A percentile compares a stretch with the other conserved stretches of the same genome.
These are phyloP conservation scores for Candida pseudofarinosa DNA, from an alignment of 805 yeast genomes.

Conservation along the genomic window DNA sequence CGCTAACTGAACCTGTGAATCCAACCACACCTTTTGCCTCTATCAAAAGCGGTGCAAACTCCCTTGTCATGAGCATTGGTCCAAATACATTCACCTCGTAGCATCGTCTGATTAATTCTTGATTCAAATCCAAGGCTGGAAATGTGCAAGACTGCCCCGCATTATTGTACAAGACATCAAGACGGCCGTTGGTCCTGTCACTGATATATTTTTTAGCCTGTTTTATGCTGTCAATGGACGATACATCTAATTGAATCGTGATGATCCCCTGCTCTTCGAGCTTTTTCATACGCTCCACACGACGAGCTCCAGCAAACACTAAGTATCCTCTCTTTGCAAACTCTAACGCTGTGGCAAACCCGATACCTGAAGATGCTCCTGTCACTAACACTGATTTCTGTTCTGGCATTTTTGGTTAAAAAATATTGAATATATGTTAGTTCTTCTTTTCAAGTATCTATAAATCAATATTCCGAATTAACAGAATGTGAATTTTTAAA, in stretches of 20 bases:
- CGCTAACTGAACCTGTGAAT: conserved; percentile 73
- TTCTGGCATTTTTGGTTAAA: conserved; percentile 8
- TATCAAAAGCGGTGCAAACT: conserved; percentile 51
- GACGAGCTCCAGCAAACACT: conserved; percentile 74
- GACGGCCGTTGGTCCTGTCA: conserved; percentile 40
- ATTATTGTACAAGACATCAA: conserved; percentile 66
- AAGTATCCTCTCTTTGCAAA: conserved; percentile 48
- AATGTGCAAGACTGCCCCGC: conserved; percentile 75
- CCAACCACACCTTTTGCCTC: conserved; percentile 65
- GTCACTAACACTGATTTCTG: conserved; percentile 50
- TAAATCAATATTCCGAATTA: too few species aligned
- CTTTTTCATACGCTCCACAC: conserved; percentile 56
- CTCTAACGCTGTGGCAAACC: conserved; percentile 46
- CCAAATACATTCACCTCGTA: conserved; percentile 69
- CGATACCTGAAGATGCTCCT: conserved; percentile 58
- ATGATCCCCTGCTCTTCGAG: conserved; percentile 42
- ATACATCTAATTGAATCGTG: conserved; percentile 55
- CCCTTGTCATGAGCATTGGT: conserved; percentile 60
- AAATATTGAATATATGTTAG: too few species aligned
- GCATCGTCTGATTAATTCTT: conserved; percentile 47
- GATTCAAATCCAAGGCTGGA: conserved; percentile 64
- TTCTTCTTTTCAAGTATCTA: too few species aligned
- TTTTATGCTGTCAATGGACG: conserved; percentile 44
- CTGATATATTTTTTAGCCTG: conserved; percentile 41
- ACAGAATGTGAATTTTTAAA: background rate